Evolutionary conservation across 129 eudicot genomes (phyloP), one percentile per base, ranked within the genome.

Genomic region (Escallonia rubra): DNA sequence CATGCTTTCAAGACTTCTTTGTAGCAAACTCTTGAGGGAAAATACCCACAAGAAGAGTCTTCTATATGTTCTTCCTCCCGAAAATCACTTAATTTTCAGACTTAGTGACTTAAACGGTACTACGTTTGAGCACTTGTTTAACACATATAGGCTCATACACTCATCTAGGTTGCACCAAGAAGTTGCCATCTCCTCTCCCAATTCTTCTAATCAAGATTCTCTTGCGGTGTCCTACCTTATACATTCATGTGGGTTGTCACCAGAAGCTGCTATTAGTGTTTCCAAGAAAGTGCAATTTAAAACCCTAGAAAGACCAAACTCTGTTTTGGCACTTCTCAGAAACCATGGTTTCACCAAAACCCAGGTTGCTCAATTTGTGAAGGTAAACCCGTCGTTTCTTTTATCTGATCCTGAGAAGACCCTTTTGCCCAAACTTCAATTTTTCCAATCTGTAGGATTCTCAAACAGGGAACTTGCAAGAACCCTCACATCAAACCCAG

Each of bases 211-310:
- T 43, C 50, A 15, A 7, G 64, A 11, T 46, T 64, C 77, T 4
- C 64, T 8, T 40, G 43, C 70, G 1, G 49, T 65, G 12, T 72
- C 77, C 14, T 72, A 63, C 46, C 59, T 72, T n/a, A 43, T 63
- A 9, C 53, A 72, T 63, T 62, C 69, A 62, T 72, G 76, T 63
- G 76, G 69, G 67, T 45, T 72, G 62, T 62, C 69, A 40, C 68
- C 76, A 43, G 68, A 72, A 63, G 23, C 34, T 44, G 69, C 76
- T 45, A 51, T 40, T 50, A 42, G 13, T 9, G 67, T 43, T 59
- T 71, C 67, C 50, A 50, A 14, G 38, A 61, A 61, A 39, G 61
- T 60, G 10, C 59, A 48, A 1, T 49, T 71, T 15, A 41, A 59
- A 45, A 57, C 42, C 55, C 52, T 14, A 7, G 61, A 71, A 41